These are phyloP conservation scores for Pseudopithomyces maydicus DNA, from an alignment of 2,329 filamentous ascomycete genomes.

Conservation along the genomic window DNA sequence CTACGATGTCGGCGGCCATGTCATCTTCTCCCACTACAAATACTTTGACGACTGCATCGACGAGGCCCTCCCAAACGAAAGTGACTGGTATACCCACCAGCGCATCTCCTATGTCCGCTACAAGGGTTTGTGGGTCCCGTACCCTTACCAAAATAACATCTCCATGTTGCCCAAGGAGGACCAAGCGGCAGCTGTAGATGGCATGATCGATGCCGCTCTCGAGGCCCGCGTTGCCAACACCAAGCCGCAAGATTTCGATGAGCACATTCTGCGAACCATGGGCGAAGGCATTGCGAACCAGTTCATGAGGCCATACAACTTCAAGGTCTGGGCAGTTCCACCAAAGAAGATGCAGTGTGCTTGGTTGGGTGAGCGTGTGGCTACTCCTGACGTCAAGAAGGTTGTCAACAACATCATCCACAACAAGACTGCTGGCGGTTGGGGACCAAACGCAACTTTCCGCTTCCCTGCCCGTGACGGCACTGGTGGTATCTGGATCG, in stretches of 20 bases:
- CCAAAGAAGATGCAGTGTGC: conserved; percentile 97
- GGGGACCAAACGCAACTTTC: conserved; percentile 98
- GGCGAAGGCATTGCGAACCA: conserved; percentile 87
- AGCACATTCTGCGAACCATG: conserved; percentile 95
- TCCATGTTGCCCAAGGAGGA: conserved; percentile 97
- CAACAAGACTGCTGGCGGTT: conserved; percentile 94
- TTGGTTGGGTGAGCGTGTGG: conserved; percentile 98
- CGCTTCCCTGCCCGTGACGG: conserved; percentile 94
- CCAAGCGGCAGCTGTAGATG: conserved; percentile 91
- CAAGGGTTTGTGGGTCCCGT: conserved; percentile 95
- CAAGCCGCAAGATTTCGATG: conserved; percentile 96
- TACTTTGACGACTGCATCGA: conserved; percentile 99
- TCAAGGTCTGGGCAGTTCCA: conserved; percentile 99
- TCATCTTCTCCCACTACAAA: conserved; percentile 99
- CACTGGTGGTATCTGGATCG: conserved; percentile 98
- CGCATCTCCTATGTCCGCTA: conserved; percentile 98
- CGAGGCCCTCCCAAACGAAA: conserved; percentile 90
- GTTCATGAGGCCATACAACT: conserved; percentile 99
- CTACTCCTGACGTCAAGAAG: conserved; percentile 91
- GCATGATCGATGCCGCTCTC: conserved; percentile 91
- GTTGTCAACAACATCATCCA: conserved; percentile 94
- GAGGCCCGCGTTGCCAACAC: conserved; percentile 84
- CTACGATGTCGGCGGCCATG: conserved; percentile 97
- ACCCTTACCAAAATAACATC: conserved; percentile 99
- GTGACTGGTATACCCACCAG: conserved; percentile 98